Base-by-base conservation (phyloP, 2,329 filamentous ascomycete species). In the Sclerotinia borealis region DNA sequence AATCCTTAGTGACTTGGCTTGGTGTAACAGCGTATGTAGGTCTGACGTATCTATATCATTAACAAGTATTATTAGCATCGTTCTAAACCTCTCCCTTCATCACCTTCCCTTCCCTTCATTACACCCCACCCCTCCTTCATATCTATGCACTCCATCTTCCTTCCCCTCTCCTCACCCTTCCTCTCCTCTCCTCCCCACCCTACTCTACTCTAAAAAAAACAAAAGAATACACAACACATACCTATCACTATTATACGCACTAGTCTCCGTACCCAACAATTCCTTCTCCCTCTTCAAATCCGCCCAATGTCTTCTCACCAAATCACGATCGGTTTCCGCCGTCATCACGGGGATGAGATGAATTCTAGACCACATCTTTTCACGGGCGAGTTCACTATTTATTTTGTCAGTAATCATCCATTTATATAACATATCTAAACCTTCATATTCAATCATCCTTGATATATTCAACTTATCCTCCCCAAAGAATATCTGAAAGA, bases 361-460 rank as follows among this genome's bases (percentile, higher is more conserved):
- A 79, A 99, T 96, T 75, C 95, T 89, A 66, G 91, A 86, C 95
- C 95, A 99, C 86, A 96, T 95, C 83, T 98, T 99, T 76, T 99
- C 95, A 72, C 95, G 91, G 68, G 88, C 91, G 70, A 96, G 88
- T 79, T 99, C 95, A 75, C 93, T 97, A 72, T 63, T 47, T 36
- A 13, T 37, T 19, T 64, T 31, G 54, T 68, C 45, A 68, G 65
- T 45, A 7, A 47, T 34, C 60, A 34, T 48, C 6, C 31, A 3
- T n/a, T n/a, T n/a, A n/a, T n/a, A n/a, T 15, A 49, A 29, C 47
- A 27, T 43, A 22, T 43, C 19, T 43, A 19, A 43, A 19, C 39
- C 39, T 6, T 19, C 17, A 43, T n/a, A 6, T n/a, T n/a, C n/a
- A n/a, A n/a, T n/a, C n/a, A n/a, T n/a, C n/a, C n/a, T n/a, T n/a